Evolutionary conservation across 768 basidiomycete genomes (phyloP), one percentile per base, ranked within the genome.

Genomic region (Pulveroboletus sp.): DNA sequence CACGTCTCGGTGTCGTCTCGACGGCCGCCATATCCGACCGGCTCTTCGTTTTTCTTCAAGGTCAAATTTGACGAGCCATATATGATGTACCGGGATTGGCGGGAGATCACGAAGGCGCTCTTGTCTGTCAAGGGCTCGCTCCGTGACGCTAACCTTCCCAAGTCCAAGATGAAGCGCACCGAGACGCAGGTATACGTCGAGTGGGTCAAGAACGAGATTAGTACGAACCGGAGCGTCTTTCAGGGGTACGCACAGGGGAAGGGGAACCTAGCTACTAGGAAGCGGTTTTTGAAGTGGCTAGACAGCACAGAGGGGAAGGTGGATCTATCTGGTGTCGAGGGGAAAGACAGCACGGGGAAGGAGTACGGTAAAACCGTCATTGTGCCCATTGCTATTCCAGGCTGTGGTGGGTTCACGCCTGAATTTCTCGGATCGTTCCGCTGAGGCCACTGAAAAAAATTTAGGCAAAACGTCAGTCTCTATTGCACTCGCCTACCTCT

Each of bases 21-120:
- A 47, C 58, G 65, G 18, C 76, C 80, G 1, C 93, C 93, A 0
- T 96, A 97, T 62, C 66, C 75, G 0, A 69, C 83, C 1, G 90
- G 86, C 28, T 82, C 87, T 2, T 86, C 91, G 0, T 95, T 97
- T 76, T 97, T 99, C 78, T 98, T 96, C 83, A 99, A 99, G 65
- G 78, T 98, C 72, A 99, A 99, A 66, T 98, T 97, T 68, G 93
- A 98, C 68, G 92, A 98, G 63, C 95, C 95, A 3, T 99, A 99
- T 66, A 84, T 97, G 79, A 94, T 95, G 83, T 98, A 96, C 70
- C 86, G 96, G 48, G 90, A 94, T 64, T 98, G 93, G 93, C 79
- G 95, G 48, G 95, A 98, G 69, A 76, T 94, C 46, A 97, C 96
- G 6, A 89, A 90, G 65, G 69, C 66, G 10, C 73, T 95, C n/a